phyloP scores from a whole-genome alignment of 1,139 yeast species.

The Kodamaea fungicola region DNA sequence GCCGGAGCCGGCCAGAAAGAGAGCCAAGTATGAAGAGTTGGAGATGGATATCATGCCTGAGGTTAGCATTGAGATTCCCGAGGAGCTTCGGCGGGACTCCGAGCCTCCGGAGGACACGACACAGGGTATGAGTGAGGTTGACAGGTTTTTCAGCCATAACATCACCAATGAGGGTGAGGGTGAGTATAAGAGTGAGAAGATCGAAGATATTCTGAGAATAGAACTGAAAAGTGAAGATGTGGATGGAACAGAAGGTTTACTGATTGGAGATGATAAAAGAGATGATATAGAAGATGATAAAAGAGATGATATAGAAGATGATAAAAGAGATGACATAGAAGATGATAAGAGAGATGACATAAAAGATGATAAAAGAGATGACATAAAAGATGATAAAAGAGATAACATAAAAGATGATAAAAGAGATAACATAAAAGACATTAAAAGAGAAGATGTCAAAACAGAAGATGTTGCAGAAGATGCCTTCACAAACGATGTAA shows the following conservation, averaged over 20 bases:
- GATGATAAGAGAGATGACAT: too few relatives aligned
- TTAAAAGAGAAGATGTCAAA: too few relatives aligned
- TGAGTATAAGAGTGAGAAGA: background rate
- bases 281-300: too few relatives aligned
- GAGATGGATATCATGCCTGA: background rate
- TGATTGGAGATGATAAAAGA: too few relatives aligned
- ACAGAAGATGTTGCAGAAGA: background rate
- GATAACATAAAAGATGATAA: too few relatives aligned
- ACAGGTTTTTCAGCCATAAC: constrained; percentile 4
- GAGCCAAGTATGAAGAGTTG: constrained; percentile 1
- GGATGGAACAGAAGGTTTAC: too few relatives aligned
- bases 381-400: too few relatives aligned
- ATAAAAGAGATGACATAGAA: too few relatives aligned
- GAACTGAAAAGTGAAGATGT: too few relatives aligned
- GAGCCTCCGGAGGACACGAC: constrained; percentile 1
- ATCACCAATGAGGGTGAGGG: background rate
- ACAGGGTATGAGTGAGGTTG: constrained; percentile 5
- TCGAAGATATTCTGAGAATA: background rate
- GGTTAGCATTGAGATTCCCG: background rate
- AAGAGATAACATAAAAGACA: too few relatives aligned
- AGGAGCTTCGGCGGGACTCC: background rate
- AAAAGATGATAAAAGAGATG: too few relatives aligned
- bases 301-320: too few relatives aligned
- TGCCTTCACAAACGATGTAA: background rate
- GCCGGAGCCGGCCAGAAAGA: constrained; percentile 2